phyloP scores from a whole-genome alignment of 257 asterid species.

The Lithospermum erythrorhizon region DNA sequence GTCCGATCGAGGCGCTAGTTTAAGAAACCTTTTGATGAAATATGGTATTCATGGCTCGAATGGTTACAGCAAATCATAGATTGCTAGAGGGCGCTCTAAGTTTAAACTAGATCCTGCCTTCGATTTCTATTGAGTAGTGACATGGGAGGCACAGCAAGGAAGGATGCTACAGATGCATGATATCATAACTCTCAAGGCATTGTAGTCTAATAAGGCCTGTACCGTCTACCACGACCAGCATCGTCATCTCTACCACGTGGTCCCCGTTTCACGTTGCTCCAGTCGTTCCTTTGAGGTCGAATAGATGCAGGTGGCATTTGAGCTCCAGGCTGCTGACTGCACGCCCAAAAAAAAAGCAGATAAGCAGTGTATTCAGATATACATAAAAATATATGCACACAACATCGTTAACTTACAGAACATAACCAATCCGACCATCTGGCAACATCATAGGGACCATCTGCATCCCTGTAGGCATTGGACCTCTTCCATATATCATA shows the following conservation, averaged over 20 bases:
- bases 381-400: background rate
- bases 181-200: background rate
- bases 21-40: background rate
- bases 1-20: background rate
- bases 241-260: constrained; percentile 26
- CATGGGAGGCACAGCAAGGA: background rate
- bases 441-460: constrained; percentile 99
- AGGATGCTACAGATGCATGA: background rate
- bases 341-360: constrained; percentile 6
- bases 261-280: constrained; percentile 58
- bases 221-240: constrained; percentile 50
- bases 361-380: background rate
- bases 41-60: constrained; percentile 1
- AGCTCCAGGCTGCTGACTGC: constrained; percentile 92
- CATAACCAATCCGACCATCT: constrained; percentile 94
- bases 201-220: constrained; percentile 58
- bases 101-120: background rate
- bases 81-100: constrained; percentile 5
- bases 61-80: constrained; percentile 9
- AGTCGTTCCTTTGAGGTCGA: constrained; percentile 73
- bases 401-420: constrained; percentile 56
- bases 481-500: constrained; percentile 92
- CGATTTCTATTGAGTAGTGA: background rate
- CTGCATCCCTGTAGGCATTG: constrained; percentile 97
- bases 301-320: constrained; percentile 61